phyloP scores from a whole-genome alignment of 306 rosid species.

The Hippophae rhamnoides region DNA sequence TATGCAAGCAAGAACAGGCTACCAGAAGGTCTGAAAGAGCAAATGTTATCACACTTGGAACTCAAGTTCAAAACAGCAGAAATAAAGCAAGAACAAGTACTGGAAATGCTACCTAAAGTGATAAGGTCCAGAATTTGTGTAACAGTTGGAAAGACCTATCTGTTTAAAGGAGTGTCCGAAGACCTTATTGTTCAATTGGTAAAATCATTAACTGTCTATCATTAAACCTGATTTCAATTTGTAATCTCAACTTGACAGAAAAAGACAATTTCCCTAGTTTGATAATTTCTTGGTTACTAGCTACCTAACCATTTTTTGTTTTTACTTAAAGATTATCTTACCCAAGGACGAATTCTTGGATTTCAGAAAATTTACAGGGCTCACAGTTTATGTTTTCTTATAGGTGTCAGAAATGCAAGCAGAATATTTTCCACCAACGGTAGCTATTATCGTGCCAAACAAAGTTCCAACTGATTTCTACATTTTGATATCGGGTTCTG shows the following conservation, averaged over 20 bases:
- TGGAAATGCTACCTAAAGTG: constrained; percentile 62
- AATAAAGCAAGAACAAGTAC: constrained; percentile 69
- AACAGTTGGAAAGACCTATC: constrained; percentile 47
- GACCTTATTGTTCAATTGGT: constrained; percentile 66
- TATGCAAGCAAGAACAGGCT: constrained; percentile 70
- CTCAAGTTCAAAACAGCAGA: constrained; percentile 80
- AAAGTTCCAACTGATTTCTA: constrained; percentile 77
- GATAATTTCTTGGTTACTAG: too few species aligned
- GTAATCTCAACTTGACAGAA: background rate
- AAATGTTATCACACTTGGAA: constrained; percentile 75
- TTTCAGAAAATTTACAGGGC: too few species aligned
- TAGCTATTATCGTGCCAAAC: constrained; percentile 69
- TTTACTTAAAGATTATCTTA: too few species aligned
- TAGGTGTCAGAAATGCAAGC: constrained; percentile 81
- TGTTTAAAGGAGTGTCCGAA: constrained; percentile 63
- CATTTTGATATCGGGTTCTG: constrained; percentile 64
- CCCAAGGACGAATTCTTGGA: background rate
- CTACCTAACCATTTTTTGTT: too few species aligned
- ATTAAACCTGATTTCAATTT: too few species aligned
- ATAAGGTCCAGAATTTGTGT: constrained; percentile 51
- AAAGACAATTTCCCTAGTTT: background rate
- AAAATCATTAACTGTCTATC: constrained; percentile 1
- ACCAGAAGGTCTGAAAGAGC: constrained; percentile 71
- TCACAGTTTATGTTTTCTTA: constrained; percentile 14
- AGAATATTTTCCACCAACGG: constrained; percentile 79